Evolutionary conservation across 1,284 basidiomycete genomes (phyloP).

Genomic region (Thelephora terrestris): DNA sequence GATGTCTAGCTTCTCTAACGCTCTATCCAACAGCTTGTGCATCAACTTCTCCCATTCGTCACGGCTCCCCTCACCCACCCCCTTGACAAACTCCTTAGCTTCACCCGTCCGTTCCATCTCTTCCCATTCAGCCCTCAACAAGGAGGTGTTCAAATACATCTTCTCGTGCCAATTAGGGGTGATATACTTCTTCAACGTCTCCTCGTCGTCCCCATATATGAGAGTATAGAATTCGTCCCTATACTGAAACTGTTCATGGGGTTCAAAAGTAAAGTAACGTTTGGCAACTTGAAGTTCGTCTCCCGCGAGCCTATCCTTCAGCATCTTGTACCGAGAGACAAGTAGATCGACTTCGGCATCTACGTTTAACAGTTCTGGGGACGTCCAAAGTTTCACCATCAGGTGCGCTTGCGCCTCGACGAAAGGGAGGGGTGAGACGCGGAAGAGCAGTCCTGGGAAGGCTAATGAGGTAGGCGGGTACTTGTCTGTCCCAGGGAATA

Average conservation of each 20-base stretch:
- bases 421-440: conserved; percentile 53
- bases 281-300: conserved; percentile 30
- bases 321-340: conserved; percentile 34
- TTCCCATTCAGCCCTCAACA: conserved; percentile 48
- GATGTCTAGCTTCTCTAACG: conserved; percentile 15
- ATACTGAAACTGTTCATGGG: conserved; percentile 56
- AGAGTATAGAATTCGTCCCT: conserved; percentile 47
- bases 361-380: conserved; percentile 39
- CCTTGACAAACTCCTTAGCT: conserved; percentile 47
- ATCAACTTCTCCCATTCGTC: conserved; percentile 57
- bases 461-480: conserved; percentile 45
- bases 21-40: conserved; percentile 33
- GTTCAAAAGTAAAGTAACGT: conserved; percentile 43
- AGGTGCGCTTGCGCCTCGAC: conserved; percentile 60
- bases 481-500: conserved; percentile 38
- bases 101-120: conserved; percentile 44
- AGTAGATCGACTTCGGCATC: conserved; percentile 36
- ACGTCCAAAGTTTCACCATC: conserved; percentile 39
- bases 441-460: conserved; percentile 51
- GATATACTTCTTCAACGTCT: not conserved
- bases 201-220: conserved; percentile 21
- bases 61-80: conserved; percentile 38
- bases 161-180: conserved; percentile 49
- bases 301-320: conserved; percentile 17
- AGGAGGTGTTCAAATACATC: conserved; percentile 38